Conservation (phyloP, 78 protist genomes). For the Dictyostelium purpureum region DNA sequence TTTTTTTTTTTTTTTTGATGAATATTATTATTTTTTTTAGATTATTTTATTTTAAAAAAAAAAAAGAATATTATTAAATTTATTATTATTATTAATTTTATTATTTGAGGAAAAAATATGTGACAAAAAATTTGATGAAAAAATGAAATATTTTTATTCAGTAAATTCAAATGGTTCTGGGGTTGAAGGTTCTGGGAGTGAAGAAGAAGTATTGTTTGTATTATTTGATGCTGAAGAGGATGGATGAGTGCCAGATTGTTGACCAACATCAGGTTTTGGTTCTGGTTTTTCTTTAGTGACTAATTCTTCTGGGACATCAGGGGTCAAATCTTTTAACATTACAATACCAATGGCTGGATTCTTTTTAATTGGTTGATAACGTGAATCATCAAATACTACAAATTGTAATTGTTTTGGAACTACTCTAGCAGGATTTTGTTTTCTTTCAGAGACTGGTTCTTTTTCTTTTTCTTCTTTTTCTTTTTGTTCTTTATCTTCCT, state of each 20-base stretch:
- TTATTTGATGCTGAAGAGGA: neutral
- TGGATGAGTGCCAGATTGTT: neutral
- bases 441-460: slow-evolving; percentile 74
- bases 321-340: slow-evolving; percentile 58
- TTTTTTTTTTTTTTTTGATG: neutral
- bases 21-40: too few species aligned
- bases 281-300: slow-evolving; percentile 71
- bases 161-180: slow-evolving; percentile 85
- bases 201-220: neutral
- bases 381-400: slow-evolving; percentile 38
- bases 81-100: too few species aligned
- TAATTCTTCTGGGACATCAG: slow-evolving; percentile 76
- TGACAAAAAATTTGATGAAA: too few species aligned
- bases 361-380: slow-evolving; percentile 86
- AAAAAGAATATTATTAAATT: too few species aligned
- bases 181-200: slow-evolving; percentile 70
- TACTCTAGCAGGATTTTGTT: slow-evolving; percentile 93
- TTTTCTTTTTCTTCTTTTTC: slow-evolving; percentile 78
- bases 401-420: slow-evolving; percentile 81
- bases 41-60: too few species aligned
- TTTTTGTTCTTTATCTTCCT: slow-evolving; percentile 59
- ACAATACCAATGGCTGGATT: slow-evolving; percentile 63
- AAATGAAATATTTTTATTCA: slow-evolving; percentile 1
- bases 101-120: too few species aligned
- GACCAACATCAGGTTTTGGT: neutral